Conservation (phyloP, 2,329 filamentous ascomycete genomes). For the Curvularia spicifera region DNA sequence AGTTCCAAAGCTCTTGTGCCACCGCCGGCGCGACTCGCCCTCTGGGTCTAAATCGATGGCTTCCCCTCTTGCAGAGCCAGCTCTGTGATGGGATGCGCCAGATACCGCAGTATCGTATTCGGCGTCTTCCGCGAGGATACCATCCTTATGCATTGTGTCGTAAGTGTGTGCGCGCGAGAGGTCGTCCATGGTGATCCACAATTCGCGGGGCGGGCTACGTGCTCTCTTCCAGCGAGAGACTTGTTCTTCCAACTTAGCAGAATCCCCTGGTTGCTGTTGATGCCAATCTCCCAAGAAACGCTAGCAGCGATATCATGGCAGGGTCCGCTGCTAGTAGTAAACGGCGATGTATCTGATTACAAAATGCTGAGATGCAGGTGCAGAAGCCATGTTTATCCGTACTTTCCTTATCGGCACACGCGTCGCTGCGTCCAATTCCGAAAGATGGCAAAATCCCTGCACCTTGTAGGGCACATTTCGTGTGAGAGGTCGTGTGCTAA, state of each 20-base stretch:
- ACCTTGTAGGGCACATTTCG: background rate
- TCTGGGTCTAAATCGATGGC: background rate
- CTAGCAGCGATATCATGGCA: background rate
- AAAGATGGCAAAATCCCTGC: background rate
- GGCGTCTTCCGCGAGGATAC: background rate
- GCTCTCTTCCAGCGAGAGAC: background rate
- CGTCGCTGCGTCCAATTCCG: background rate
- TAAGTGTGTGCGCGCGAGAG: background rate
- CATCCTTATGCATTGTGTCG: background rate
- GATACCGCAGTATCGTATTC: background rate
- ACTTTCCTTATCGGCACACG: background rate
- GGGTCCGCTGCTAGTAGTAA: background rate
- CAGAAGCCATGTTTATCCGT: background rate
- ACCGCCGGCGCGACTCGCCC: background rate
- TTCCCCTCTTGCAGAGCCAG: background rate
- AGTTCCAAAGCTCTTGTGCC: slow-evolving; percentile 3
- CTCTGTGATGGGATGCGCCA: background rate
- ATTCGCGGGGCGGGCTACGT: background rate
- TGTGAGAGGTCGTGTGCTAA: background rate
- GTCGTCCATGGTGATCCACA: background rate
- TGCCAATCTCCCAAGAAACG: background rate
- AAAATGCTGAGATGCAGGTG: background rate
- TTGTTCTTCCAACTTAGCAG: background rate
- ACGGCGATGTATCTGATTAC: background rate
- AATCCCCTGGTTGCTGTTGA: background rate